A percentile compares a stretch with the other conserved stretches of the same genome.
Evolutionary conservation across 1,284 basidiomycete species (phyloP).

Genomic region (Peniophora sp.): DNA sequence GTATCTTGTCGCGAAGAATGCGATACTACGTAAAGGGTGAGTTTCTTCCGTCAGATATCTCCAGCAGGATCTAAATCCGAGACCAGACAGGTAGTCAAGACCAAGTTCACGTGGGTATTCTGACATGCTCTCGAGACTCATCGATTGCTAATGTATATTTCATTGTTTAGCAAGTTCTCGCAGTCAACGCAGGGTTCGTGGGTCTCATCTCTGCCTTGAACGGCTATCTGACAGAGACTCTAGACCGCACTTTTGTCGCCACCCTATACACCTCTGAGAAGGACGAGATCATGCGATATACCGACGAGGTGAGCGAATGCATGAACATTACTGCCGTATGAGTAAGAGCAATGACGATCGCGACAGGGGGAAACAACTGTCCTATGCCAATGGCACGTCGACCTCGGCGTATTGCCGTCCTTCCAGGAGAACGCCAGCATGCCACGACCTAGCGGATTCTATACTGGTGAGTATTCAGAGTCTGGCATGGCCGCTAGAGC

Average conservation of each 20-base stretch:
- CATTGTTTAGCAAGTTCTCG: conserved; percentile 58
- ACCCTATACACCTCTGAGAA: conserved; percentile 69
- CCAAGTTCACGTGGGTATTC: conserved; percentile 60
- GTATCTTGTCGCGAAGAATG: conserved; percentile 76
- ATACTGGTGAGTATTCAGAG: conserved; percentile 47
- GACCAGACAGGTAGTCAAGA: conserved; percentile 62
- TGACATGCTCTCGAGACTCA: not conserved
- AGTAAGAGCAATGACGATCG: conserved; percentile 1
- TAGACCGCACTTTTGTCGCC: conserved; percentile 71
- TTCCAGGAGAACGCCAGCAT: conserved; percentile 60
- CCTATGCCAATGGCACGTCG: conserved; percentile 81
- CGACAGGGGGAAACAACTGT: conserved; percentile 56
- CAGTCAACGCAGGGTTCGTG: conserved; percentile 51
- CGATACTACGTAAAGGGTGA: conserved; percentile 75
- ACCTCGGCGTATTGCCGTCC: conserved; percentile 65
- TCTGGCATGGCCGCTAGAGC: not conserved
- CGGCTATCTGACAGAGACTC: conserved; percentile 3
- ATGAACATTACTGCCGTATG: not conserved
- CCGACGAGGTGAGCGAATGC: conserved; percentile 53
- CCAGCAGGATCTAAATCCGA: conserved; percentile 6
- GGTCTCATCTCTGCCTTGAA: not conserved
- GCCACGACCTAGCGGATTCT: conserved; percentile 56
- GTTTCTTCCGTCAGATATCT: conserved; percentile 9
- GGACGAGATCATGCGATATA: conserved; percentile 70
- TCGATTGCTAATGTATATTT: conserved; percentile 7